Percentiles rank a stretch among this genome's conserved stretches.
Evolutionary conservation across 2,329 filamentous ascomycete genomes (phyloP).

Genomic region (Leptographium galeiforme): DNA sequence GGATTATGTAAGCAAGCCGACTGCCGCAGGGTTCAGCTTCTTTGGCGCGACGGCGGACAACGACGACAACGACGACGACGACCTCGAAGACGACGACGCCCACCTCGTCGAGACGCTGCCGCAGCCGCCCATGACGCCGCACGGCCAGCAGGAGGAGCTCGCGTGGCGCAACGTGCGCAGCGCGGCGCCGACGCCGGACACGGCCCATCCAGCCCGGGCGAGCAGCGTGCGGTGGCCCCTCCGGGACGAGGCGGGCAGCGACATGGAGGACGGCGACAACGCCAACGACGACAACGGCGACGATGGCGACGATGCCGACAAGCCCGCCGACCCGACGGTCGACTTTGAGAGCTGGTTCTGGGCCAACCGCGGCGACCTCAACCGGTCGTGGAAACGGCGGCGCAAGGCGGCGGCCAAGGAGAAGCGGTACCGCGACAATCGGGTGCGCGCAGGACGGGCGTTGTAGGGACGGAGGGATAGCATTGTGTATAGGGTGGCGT

Average conservation of each 20-base stretch:
- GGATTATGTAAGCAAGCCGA: constrained; percentile 25
- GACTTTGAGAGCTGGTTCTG: constrained; percentile 58
- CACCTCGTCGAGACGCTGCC: constrained; percentile 14
- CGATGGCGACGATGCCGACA: constrained; percentile 11
- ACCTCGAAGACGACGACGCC: constrained; percentile 16
- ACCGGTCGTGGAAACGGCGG: constrained; percentile 52
- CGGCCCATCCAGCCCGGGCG: constrained; percentile 54
- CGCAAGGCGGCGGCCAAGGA: constrained; percentile 51
- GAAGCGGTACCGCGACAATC: constrained; percentile 53
- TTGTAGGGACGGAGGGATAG: constrained; percentile 15
- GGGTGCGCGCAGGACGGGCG: constrained; percentile 26
- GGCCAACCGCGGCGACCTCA: constrained; percentile 51
- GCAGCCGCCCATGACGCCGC: constrained; percentile 62
- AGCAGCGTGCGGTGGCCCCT: constrained; percentile 35
- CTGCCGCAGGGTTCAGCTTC: constrained; percentile 61
- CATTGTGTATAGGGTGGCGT: background rate
- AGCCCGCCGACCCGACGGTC: constrained; percentile 17
- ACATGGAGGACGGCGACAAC: constrained; percentile 15
- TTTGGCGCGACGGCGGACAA: constrained; percentile 46
- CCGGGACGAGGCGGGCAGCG: constrained; percentile 20
- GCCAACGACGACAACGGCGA: constrained; percentile 15
- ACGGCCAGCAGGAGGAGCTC: constrained; percentile 69
- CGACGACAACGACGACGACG: constrained; percentile 28
- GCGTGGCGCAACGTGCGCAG: constrained; percentile 65
- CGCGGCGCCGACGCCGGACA: constrained; percentile 89